Evolutionary conservation across 441 rosid genomes (phyloP).

Genomic region (Jatropha multifida): DNA sequence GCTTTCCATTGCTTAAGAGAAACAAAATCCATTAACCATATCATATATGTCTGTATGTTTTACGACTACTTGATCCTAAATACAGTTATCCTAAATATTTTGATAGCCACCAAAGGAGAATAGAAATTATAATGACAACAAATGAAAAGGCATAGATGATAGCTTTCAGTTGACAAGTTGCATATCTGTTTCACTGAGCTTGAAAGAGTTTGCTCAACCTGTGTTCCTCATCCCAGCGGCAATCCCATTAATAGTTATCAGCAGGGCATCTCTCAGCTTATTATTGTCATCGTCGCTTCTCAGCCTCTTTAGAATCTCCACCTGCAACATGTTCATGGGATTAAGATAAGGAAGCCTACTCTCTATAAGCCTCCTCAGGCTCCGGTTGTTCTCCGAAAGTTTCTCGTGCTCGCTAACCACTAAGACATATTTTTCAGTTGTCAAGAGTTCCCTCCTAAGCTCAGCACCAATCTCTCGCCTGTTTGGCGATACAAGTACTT

Average conservation of each 20-base stretch:
- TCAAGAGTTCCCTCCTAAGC: slow-evolving; percentile 61
- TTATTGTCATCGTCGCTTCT: slow-evolving; percentile 74
- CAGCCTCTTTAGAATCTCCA: slow-evolving; percentile 78
- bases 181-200: background rate
- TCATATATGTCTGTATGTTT: background rate
- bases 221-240: slow-evolving; percentile 98
- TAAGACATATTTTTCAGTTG: slow-evolving; percentile 72
- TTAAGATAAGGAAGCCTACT: slow-evolving; percentile 87
- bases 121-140: background rate
- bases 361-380: slow-evolving; percentile 83
- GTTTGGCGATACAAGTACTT: slow-evolving; percentile 68
- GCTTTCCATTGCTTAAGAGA: no score
- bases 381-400: slow-evolving; percentile 68
- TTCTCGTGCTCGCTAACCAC: slow-evolving; percentile 80
- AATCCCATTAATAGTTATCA: slow-evolving; percentile 87
- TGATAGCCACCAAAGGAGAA: background rate
- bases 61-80: slow-evolving; percentile 15
- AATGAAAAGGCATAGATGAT: background rate
- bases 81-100: background rate
- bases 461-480: slow-evolving; percentile 69
- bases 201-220: slow-evolving; percentile 38
- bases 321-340: slow-evolving; percentile 86
- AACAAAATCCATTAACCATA: no score
- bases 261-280: slow-evolving; percentile 86
- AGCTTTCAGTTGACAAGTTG: background rate